Evolutionary conservation across 495 filamentous ascomycete species (phyloP).

Genomic region (Podospora bellae-mahoneyi): DNA sequence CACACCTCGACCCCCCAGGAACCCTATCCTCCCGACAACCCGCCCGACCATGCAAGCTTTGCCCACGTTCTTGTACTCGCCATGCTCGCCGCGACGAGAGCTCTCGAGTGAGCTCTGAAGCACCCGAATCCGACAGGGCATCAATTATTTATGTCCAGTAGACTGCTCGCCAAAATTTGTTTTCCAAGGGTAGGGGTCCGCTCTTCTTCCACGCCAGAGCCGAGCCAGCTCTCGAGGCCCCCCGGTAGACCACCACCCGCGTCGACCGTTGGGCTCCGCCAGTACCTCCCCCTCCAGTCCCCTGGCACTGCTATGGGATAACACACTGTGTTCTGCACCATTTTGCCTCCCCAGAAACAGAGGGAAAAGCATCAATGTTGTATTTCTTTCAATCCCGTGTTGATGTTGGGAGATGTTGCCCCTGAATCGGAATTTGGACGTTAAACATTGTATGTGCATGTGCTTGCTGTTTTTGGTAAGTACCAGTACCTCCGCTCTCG

Average conservation of each 20-base stretch:
- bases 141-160: constrained; percentile 25
- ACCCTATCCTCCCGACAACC: constrained; percentile 20
- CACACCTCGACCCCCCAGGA: constrained; percentile 30
- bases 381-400: constrained; percentile 4
- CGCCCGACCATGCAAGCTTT: constrained; percentile 13
- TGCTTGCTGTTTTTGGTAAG: neutral
- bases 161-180: constrained; percentile 19
- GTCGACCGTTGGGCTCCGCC: constrained; percentile 10
- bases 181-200: constrained; percentile 36
- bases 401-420: constrained; percentile 13
- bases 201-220: constrained; percentile 12
- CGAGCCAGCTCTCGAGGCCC: constrained; percentile 19
- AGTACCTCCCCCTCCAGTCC: neutral
- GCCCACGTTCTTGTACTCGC: constrained; percentile 35
- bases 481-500: constrained; percentile 24
- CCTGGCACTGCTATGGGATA: neutral
- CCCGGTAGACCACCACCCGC: constrained; percentile 17
- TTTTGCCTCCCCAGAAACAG: neutral
- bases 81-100: constrained; percentile 26
- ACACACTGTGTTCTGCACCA: neutral
- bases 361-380: neutral
- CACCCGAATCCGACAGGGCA: constrained; percentile 16
- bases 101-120: constrained; percentile 26
- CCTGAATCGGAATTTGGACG: neutral
- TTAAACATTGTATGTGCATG: neutral